A percentile compares a stretch with the other conserved stretches of the same genome.
These are phyloP conservation scores for Suillus plorans DNA, from an alignment of 768 basidiomycete genomes.

Conservation along the genomic window DNA sequence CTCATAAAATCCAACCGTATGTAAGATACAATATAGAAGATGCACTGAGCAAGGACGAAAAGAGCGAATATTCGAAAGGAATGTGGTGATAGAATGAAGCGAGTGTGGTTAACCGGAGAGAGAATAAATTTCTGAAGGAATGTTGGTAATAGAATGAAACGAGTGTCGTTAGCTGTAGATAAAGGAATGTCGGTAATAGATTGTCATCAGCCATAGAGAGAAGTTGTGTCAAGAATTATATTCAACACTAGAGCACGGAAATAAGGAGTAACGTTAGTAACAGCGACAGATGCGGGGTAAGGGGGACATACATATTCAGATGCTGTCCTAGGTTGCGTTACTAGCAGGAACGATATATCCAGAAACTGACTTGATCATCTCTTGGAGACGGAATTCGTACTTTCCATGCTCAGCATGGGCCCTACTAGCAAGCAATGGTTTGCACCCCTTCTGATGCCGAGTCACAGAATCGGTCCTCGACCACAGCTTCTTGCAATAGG, in stretches of 20 bases:
- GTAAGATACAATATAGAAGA: not conserved
- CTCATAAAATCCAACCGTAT: too few species aligned
- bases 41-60: not conserved
- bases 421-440: not conserved
- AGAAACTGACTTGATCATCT: rapidly evolving
- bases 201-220: not conserved
- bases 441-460: not conserved
- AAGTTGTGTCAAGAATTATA: not conserved
- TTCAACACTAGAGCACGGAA: not conserved
- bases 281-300: not conserved
- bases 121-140: too few species aligned
- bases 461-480: not conserved
- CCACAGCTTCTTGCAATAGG: not conserved
- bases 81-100: too few species aligned
- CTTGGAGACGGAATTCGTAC: too few species aligned
- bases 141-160: not conserved
- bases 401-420: not conserved
- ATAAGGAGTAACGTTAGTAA: not conserved
- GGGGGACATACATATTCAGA: not conserved
- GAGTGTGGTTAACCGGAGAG: too few species aligned
- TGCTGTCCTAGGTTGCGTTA: too few species aligned
- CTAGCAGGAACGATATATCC: not conserved
- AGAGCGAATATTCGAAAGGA: not conserved
- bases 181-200: not conserved
- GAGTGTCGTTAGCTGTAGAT: not conserved